These are phyloP conservation scores for Apophysomyces ossiformis DNA, from an alignment of 371 early-diverging fungal species.

Conservation along the genomic window DNA sequence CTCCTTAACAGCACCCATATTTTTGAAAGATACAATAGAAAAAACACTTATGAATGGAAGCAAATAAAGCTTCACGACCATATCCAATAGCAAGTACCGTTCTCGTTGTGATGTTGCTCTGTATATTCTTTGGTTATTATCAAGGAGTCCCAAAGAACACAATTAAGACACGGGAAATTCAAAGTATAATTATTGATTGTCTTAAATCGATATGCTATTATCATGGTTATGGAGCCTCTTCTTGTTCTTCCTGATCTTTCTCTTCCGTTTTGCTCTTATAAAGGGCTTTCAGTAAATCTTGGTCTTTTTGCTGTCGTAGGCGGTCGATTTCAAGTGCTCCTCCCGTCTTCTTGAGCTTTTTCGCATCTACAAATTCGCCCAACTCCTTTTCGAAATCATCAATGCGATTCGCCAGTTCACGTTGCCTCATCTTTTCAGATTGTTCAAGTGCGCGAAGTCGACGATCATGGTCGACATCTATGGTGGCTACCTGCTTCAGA, in stretches of 20 bases:
- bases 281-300: constrained; percentile 55
- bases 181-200: too few relatives aligned
- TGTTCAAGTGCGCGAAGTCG: constrained; percentile 71
- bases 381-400: constrained; percentile 80
- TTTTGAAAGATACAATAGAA: too few relatives aligned
- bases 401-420: constrained; percentile 66
- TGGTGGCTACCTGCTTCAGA: constrained; percentile 68
- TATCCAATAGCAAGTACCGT: constrained; percentile 94
- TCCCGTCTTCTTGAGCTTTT: constrained; percentile 75
- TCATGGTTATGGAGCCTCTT: constrained; percentile 7
- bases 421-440: constrained; percentile 67
- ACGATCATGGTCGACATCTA: constrained; percentile 69
- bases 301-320: constrained; percentile 64
- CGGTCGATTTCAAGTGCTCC: constrained; percentile 75
- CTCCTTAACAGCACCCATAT: too few relatives aligned
- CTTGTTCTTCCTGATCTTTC: constrained; percentile 9
- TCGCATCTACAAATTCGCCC: constrained; percentile 64
- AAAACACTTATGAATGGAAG: not conserved
- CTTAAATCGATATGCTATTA: not conserved
- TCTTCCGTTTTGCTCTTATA: constrained; percentile 11
- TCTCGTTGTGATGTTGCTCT: constrained; percentile 99
- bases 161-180: too few relatives aligned
- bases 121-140: too few relatives aligned
- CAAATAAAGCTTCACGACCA: too few relatives aligned
- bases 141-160: too few relatives aligned